Conservation (phyloP, 2,329 filamentous ascomycete species). For the Ceratocystis eucalypticola region DNA sequence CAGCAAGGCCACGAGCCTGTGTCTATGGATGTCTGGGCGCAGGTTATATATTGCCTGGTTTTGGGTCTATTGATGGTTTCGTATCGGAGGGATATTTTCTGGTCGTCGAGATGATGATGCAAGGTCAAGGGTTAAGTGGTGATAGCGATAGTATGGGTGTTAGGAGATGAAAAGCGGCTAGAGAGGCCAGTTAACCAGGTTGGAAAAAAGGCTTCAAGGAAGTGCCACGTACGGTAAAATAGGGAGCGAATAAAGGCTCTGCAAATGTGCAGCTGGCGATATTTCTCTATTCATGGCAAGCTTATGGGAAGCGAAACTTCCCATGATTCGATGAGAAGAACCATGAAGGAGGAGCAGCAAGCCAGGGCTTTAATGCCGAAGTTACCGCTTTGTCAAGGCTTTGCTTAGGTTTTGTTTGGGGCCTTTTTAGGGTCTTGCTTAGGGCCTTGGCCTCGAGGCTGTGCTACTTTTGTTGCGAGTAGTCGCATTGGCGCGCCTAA, state of each 20-base stretch:
- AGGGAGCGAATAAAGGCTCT: background rate
- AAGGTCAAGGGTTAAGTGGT: background rate
- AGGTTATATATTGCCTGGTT: background rate
- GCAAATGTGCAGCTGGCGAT: background rate
- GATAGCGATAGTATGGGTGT: background rate
- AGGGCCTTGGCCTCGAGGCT: background rate
- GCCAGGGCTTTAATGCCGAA: background rate
- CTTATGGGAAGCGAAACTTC: background rate
- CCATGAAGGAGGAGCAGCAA: background rate
- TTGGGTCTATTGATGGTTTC: background rate
- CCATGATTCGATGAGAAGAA: background rate
- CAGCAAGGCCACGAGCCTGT: slow-evolving; percentile 3
- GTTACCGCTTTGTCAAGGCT: background rate
- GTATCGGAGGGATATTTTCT: background rate
- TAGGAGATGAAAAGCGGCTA: background rate
- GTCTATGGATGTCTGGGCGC: background rate
- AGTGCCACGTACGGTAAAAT: background rate
- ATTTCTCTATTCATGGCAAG: background rate
- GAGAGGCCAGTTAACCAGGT: background rate
- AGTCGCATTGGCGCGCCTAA: background rate
- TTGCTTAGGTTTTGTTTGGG: no score
- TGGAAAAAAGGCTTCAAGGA: background rate
- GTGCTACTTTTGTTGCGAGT: background rate
- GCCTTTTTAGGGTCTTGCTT: background rate
- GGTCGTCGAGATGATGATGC: background rate